phyloP scores from a whole-genome alignment of 2,329 filamentous ascomycete genomes.

The Neofusicoccum sp. region DNA sequence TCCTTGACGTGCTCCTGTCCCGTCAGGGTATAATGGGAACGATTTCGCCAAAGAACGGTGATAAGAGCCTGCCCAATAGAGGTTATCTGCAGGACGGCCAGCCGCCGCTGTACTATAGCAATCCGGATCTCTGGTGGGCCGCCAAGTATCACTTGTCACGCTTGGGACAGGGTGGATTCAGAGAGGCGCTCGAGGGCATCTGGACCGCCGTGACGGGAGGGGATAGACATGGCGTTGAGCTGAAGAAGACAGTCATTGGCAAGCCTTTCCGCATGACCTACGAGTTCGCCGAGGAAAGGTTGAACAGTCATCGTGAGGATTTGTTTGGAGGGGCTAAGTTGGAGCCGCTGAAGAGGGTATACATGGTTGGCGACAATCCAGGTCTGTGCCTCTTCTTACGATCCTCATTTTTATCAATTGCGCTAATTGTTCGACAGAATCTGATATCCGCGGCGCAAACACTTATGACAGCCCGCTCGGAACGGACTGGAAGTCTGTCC shows the following conservation, averaged over 20 bases:
- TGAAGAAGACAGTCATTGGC: constrained; percentile 70
- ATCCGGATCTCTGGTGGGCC: constrained; percentile 88
- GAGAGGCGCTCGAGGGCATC: constrained; percentile 74
- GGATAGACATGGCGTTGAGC: constrained; percentile 44
- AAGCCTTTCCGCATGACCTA: constrained; percentile 81
- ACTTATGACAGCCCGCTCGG: constrained; percentile 64
- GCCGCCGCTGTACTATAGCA: constrained; percentile 81
- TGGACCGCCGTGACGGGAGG: constrained; percentile 71
- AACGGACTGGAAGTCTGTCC: constrained; percentile 72
- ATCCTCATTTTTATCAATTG: neutral
- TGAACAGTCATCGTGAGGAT: constrained; percentile 59
- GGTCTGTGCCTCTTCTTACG: neutral
- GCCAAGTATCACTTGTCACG: constrained; percentile 80
- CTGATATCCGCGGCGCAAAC: constrained; percentile 87
- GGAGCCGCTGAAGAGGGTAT: constrained; percentile 67
- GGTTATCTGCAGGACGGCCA: constrained; percentile 87
- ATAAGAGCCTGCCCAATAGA: constrained; percentile 61
- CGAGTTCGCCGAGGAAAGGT: constrained; percentile 73
- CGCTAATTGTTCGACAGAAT: constrained; percentile 49
- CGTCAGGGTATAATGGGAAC: constrained; percentile 78
- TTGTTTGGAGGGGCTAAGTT: constrained; percentile 41
- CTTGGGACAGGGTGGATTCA: constrained; percentile 88
- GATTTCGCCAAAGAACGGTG: constrained; percentile 68
- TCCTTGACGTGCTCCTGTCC: constrained; percentile 80
- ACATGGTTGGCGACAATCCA: constrained; percentile 77